Percentiles rank a stretch among this genome's conserved stretches.
Evolutionary conservation across 2,329 filamentous ascomycete genomes (phyloP).

Genomic region (Trichophyton schoenleinii): DNA sequence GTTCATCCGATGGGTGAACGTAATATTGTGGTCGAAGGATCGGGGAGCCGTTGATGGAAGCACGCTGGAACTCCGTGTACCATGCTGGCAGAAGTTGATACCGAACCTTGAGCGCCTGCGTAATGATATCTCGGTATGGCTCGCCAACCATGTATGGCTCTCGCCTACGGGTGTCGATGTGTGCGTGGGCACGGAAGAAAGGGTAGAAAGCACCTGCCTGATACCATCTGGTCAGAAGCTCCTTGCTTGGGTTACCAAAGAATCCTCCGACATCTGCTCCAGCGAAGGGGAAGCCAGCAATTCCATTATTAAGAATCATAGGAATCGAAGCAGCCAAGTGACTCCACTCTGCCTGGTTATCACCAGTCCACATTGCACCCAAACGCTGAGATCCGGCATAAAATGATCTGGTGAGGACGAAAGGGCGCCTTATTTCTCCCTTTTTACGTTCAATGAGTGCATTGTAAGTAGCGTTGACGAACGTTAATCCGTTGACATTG

Average conservation of each 20-base stretch:
- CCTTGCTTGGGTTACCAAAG: constrained; percentile 91
- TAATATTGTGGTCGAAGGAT: constrained; percentile 90
- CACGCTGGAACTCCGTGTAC: constrained; percentile 95
- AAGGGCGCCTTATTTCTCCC: constrained; percentile 73
- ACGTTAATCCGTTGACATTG: constrained; percentile 89
- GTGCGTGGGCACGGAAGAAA: constrained; percentile 93
- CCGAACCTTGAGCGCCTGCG: constrained; percentile 71
- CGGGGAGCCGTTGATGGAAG: constrained; percentile 67
- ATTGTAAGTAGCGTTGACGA: constrained; percentile 86
- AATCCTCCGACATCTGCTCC: constrained; percentile 96
- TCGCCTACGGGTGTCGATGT: constrained; percentile 87
- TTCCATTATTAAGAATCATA: constrained; percentile 86
- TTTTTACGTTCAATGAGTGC: constrained; percentile 74
- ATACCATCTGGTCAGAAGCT: constrained; percentile 88
- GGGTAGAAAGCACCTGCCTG: constrained; percentile 94
- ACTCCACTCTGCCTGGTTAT: constrained; percentile 88
- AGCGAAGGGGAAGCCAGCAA: constrained; percentile 84
- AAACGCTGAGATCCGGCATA: constrained; percentile 80
- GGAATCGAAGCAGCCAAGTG: constrained; percentile 81
- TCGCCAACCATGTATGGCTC: constrained; percentile 84
- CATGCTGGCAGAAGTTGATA: constrained; percentile 84
- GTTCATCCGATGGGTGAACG: constrained; percentile 73
- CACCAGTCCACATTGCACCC: constrained; percentile 97
- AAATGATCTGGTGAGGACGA: constrained; percentile 85
- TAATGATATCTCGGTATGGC: constrained; percentile 75